Percentiles rank a stretch among this genome's conserved stretches.
phyloP scores from a whole-genome alignment of 1,139 yeast genomes.

The Kodamaea suecica region DNA sequence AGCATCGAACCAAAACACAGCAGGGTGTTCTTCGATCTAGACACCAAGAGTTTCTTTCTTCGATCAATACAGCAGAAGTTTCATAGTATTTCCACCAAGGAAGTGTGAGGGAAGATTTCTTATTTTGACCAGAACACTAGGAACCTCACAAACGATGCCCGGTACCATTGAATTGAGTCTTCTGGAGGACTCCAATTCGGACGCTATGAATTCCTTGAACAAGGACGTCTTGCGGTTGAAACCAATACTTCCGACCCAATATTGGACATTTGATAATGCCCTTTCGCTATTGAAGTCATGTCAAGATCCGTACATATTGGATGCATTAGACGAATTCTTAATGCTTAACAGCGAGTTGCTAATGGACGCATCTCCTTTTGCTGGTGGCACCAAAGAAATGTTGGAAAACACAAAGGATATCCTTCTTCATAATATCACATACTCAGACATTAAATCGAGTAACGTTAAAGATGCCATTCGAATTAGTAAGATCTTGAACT shows the following conservation, averaged over 20 bases:
- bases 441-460: slow-evolving; percentile 30
- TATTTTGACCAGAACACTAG: too few species aligned
- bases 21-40: too few species aligned
- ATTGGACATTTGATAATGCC: slow-evolving; percentile 46
- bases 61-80: too few species aligned
- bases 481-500: slow-evolving; percentile 30
- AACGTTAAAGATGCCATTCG: slow-evolving; percentile 39
- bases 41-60: too few species aligned
- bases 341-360: slow-evolving; percentile 28
- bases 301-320: slow-evolving; percentile 32
- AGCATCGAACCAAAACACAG: too few species aligned
- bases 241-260: slow-evolving; percentile 38
- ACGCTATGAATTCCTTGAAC: slow-evolving; percentile 1
- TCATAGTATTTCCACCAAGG: too few species aligned
- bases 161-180: slow-evolving; percentile 8
- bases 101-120: too few species aligned
- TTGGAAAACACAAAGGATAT: slow-evolving; percentile 25
- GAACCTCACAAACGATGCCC: too few species aligned
- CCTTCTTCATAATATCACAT: slow-evolving; percentile 39
- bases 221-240: slow-evolving; percentile 22
- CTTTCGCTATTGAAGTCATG: slow-evolving; percentile 31
- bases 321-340: slow-evolving; percentile 47
- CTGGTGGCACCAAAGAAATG: slow-evolving; percentile 1
- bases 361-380: slow-evolving; percentile 37
- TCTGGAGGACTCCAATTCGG: not conserved